A percentile compares a stretch with the other conserved stretches of the same genome.
These are phyloP conservation scores for Tremellales sp. DNA, from an alignment of 1,284 basidiomycete species.

Conservation along the genomic window DNA sequence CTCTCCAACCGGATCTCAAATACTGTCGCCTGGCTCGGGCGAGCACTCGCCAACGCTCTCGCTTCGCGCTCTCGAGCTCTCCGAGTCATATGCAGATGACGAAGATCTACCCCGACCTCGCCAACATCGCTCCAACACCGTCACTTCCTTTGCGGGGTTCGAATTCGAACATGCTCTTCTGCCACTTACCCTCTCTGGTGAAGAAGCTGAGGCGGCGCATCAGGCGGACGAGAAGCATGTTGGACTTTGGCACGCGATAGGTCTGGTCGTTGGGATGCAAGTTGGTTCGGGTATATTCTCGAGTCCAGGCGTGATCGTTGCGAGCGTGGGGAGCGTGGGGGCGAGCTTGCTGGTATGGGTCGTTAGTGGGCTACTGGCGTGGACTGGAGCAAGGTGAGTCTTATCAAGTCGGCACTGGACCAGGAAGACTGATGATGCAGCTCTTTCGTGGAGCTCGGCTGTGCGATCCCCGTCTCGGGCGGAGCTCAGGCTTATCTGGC, in stretches of 20 bases:
- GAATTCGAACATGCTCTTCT: slow-evolving; percentile 72
- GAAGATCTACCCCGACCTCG: slow-evolving; percentile 46
- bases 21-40: too few species aligned
- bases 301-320: slow-evolving; percentile 83
- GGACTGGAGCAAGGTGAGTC: slow-evolving; percentile 71
- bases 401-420: neutral
- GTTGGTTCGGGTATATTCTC: slow-evolving; percentile 93
- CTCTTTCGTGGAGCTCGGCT: slow-evolving; percentile 75
- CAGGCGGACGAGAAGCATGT: slow-evolving; percentile 60
- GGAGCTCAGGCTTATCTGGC: slow-evolving; percentile 88
- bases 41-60: slow-evolving; percentile 60
- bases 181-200: slow-evolving; percentile 68
- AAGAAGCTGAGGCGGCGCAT: slow-evolving; percentile 51
- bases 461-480: slow-evolving; percentile 60
- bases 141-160: slow-evolving; percentile 57
- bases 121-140: slow-evolving; percentile 58
- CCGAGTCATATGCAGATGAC: slow-evolving; percentile 53
- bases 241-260: slow-evolving; percentile 74
- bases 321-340: slow-evolving; percentile 77
- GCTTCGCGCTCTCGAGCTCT: slow-evolving; percentile 68
- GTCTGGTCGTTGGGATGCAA: slow-evolving; percentile 75
- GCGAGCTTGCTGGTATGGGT: slow-evolving; percentile 79
- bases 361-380: slow-evolving; percentile 71
- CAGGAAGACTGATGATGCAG: slow-evolving; percentile 44
- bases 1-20: too few species aligned